Evolutionary conservation across 108 stramenopile species (phyloP).

Genomic region (Skeletonema marinoi): DNA sequence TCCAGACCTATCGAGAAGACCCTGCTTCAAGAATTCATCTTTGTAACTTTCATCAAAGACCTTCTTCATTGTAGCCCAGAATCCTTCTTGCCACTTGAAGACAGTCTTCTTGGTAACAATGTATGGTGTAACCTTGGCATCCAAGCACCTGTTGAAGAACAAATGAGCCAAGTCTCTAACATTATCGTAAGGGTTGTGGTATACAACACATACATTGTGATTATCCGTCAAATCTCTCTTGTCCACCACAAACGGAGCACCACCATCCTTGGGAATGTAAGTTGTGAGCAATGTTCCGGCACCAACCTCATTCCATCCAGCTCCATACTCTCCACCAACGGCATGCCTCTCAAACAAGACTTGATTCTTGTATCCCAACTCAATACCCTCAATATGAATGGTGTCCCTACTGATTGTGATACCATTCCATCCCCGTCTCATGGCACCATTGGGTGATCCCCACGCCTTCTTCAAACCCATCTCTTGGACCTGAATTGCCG

Average conservation of each 20-base stretch:
- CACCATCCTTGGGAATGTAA: conserved; percentile 88
- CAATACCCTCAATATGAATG: conserved; percentile 97
- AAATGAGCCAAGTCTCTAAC: conserved; percentile 90
- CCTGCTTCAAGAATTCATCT: conserved; percentile 74
- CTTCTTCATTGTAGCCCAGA: conserved; percentile 93
- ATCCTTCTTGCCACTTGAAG: conserved; percentile 99
- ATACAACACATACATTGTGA: conserved; percentile 93
- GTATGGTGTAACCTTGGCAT: conserved; percentile 91
- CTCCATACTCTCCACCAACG: conserved; percentile 97
- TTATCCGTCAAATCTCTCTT: conserved; percentile 93
- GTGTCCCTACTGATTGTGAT: conserved; percentile 96
- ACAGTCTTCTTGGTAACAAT: conserved; percentile 99
- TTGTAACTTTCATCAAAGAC: conserved; percentile 94
- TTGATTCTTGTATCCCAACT: conserved; percentile 94
- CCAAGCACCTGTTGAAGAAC: conserved; percentile 92
- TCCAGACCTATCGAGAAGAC: conserved; percentile 87
- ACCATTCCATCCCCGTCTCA: conserved; percentile 97
- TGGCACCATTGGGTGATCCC: conserved; percentile 95
- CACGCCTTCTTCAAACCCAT: conserved; percentile 91
- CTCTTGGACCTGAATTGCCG: conserved; percentile 85
- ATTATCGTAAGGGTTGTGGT: conserved; percentile 98
- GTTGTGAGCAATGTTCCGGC: conserved; percentile 90
- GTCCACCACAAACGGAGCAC: conserved; percentile 90
- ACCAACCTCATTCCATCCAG: conserved; percentile 92
- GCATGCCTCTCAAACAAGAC: conserved; percentile 97